A percentile compares a stretch with the other conserved stretches of the same genome.
phyloP scores from a whole-genome alignment of 2,329 filamentous ascomycete species.

The Remersonia thermophila region DNA sequence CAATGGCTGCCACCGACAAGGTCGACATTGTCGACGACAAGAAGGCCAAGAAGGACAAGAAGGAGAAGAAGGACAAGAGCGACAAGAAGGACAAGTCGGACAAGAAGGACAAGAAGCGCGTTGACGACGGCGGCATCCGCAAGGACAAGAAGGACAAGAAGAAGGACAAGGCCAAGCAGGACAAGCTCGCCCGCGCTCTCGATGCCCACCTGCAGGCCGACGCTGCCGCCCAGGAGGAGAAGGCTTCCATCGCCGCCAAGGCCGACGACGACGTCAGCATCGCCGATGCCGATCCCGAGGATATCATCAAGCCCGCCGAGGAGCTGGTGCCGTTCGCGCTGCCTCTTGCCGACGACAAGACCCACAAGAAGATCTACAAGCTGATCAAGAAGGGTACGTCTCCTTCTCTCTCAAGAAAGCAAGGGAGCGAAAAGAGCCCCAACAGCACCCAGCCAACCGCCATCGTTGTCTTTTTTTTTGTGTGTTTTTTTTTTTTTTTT shows the following conservation, averaged over 20 bases:
- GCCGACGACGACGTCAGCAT: conserved; percentile 27
- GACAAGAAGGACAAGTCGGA: conserved; percentile 27
- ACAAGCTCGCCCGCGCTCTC: conserved; percentile 54
- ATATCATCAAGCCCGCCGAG: conserved; percentile 29
- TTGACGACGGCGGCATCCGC: conserved; percentile 39
- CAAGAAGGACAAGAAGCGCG: conserved; percentile 39
- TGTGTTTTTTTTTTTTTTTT: no score
- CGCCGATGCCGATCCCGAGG: conserved; percentile 29
- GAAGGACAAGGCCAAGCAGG: conserved; percentile 61
- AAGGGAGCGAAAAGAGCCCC: neutral
- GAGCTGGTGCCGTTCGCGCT: conserved; percentile 74
- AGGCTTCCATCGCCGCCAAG: conserved; percentile 16
- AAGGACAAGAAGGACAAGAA: conserved; percentile 49
- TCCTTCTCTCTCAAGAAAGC: no score
- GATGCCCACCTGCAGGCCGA: conserved; percentile 52
- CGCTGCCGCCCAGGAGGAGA: conserved; percentile 31
- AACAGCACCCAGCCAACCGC: no score
- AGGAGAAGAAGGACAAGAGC: conserved; percentile 27
- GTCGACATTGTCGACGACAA: conserved; percentile 14
- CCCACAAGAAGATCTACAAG: conserved; percentile 54
- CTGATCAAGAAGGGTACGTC: conserved; percentile 46
- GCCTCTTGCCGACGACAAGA: conserved; percentile 70
- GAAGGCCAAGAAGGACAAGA: conserved; percentile 26
- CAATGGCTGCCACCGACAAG: conserved; percentile 14
- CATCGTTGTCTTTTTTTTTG: no score